phyloP scores from a whole-genome alignment of 352 stramenopile genomes.

The Elongisporangium anandrum region DNA sequence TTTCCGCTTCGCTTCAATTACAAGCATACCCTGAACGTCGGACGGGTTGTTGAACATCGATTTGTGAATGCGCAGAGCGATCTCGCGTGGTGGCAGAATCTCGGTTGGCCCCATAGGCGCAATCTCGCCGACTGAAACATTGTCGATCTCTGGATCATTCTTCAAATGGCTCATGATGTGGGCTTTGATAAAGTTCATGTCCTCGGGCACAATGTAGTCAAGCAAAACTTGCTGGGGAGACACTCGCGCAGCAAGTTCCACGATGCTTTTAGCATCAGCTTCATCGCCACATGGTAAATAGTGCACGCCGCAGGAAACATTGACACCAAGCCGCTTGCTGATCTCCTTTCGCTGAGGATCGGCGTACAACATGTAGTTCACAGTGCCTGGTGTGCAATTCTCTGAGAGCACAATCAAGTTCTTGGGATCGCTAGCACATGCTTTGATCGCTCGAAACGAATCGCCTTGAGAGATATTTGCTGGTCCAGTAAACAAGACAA shows the following conservation, averaged over 20 bases:
- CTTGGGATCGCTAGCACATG: conserved; percentile 56
- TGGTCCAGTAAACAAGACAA: conserved; percentile 76
- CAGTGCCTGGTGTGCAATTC: conserved; percentile 67
- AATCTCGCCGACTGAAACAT: conserved; percentile 26
- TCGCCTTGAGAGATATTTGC: conserved; percentile 74
- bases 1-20: conserved; percentile 80
- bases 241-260: conserved; percentile 61
- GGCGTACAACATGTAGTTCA: conserved; percentile 82
- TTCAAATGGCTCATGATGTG: conserved; percentile 55
- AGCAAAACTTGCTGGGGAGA: conserved; percentile 60
- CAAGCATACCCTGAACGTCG: conserved; percentile 69
- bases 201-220: conserved; percentile 49
- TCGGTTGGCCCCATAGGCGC: conserved; percentile 19
- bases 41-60: conserved; percentile 80
- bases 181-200: conserved; percentile 62
- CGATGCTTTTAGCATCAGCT: conserved; percentile 81
- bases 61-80: conserved; percentile 81
- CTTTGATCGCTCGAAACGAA: conserved; percentile 60
- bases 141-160: conserved; percentile 22
- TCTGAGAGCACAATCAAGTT: conserved; percentile 86
- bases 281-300: conserved; percentile 84
- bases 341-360: conserved; percentile 66
- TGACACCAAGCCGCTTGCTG: conserved; percentile 66
- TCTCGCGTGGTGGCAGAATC: conserved; percentile 38
- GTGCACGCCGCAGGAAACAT: conserved; percentile 72